A percentile compares a stretch with the other conserved stretches of the same genome.
Conservation (phyloP, 2,329 filamentous ascomycete species). For the Alternaria dauci region DNA sequence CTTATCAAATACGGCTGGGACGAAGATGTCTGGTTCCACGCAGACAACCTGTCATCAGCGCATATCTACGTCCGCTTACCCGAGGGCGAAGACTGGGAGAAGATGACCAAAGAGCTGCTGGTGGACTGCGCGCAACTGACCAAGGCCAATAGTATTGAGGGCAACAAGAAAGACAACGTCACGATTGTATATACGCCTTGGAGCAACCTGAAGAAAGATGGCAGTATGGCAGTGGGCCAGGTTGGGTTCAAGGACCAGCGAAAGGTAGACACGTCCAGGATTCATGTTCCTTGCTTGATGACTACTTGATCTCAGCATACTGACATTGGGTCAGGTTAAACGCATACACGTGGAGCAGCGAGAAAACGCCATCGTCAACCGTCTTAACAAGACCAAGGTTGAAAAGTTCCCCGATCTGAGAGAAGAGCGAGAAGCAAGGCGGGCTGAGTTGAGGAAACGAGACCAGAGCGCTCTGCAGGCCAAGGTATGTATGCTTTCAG, state of each 20-base stretch:
- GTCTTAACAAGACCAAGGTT: slow-evolving; percentile 95
- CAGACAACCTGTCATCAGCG: slow-evolving; percentile 94
- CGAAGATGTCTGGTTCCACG: slow-evolving; percentile 98
- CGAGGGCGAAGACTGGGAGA: slow-evolving; percentile 83
- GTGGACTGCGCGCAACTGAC: slow-evolving; percentile 95
- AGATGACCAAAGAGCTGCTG: slow-evolving; percentile 76
- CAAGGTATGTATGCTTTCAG: slow-evolving; percentile 60
- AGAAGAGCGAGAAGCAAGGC: slow-evolving; percentile 80
- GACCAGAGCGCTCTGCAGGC: slow-evolving; percentile 71
- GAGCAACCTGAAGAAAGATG: slow-evolving; percentile 95
- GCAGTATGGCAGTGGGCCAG: slow-evolving; percentile 93
- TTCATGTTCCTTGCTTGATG: neutral
- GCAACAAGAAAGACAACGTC: slow-evolving; percentile 98
- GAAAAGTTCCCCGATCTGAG: slow-evolving; percentile 87
- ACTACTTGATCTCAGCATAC: neutral
- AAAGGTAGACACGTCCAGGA: slow-evolving; percentile 56
- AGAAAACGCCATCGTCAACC: slow-evolving; percentile 91
- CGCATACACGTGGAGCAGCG: slow-evolving; percentile 79
- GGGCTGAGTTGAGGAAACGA: slow-evolving; percentile 73
- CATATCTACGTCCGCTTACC: slow-evolving; percentile 92
- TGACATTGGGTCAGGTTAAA: slow-evolving; percentile 67
- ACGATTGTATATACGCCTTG: slow-evolving; percentile 97
- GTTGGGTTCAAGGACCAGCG: slow-evolving; percentile 92
- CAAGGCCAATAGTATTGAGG: slow-evolving; percentile 98
- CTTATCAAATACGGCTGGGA: slow-evolving; percentile 94